Evolutionary conservation across 2,329 filamentous ascomycete genomes (phyloP), one percentile per base, ranked within the genome.

Genomic region (Phialophora tarda): DNA sequence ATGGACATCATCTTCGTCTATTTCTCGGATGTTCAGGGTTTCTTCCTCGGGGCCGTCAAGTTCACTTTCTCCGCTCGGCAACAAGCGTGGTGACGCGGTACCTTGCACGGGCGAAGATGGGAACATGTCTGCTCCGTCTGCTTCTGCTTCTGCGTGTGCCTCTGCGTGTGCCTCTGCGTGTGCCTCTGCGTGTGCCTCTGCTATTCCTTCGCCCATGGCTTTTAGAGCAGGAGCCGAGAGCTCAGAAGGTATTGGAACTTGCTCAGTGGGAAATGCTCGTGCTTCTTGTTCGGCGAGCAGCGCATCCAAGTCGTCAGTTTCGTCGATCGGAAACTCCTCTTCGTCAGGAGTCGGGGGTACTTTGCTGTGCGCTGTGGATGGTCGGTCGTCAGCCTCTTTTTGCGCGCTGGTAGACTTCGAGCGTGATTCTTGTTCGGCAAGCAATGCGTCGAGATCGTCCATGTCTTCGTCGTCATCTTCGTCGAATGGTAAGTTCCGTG

Each of bases 371-470:
- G 63, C 62, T 11, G 65, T 65, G 7, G 63, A 60, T 0, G 68
- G 61, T 14, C 51, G 53, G 51, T 70, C 58, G 17, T 68, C 38
- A 44, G 17, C 11, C 38, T 44, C 34, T 32, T 68, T 67, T 38
- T 69, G 66, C 51, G 51, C 50, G 34, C 60, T 65, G 30, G 64
- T 51, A 10, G 21, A 26, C 2, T n/a, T 47, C n/a, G 59, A 47
- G 26, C 60, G 50, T 28, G 65, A 62, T 55, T 71, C 69, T 44
- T 72, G 69, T 54, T 72, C 68, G 24, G 72, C 72, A 3, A 73
- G 60, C 26, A 73, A 51, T 10, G 71, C 72, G 60, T 73, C 72
- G n/a, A 73, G 70, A 61, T 73, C 72, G 50, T 73, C 72, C 59
- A 72, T 65, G 44, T 69, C 71, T 62, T 71, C 70, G 12, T 64